phyloP scores from a whole-genome alignment of 768 basidiomycete species.

The Serpula lacrymans region DNA sequence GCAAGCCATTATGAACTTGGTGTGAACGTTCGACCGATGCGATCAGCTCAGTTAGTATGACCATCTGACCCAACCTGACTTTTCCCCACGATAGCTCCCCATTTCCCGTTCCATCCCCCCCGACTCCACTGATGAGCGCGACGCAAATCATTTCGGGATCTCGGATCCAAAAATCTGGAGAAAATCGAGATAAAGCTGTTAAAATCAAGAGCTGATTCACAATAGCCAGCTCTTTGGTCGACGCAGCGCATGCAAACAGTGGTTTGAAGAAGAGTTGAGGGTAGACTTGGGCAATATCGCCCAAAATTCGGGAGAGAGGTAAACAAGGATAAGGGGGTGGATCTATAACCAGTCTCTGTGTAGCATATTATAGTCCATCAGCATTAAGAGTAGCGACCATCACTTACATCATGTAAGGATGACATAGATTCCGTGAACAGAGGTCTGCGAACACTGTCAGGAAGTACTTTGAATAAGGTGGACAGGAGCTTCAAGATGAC shows the following conservation, averaged over 20 bases:
- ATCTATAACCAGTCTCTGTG: conserved; percentile 50
- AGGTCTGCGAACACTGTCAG: conserved; percentile 44
- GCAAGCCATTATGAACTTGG: no score
- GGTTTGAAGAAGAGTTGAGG: conserved; percentile 72
- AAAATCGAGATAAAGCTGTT: conserved; percentile 46
- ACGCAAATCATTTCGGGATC: conserved; percentile 75
- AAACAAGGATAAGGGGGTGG: conserved; percentile 48
- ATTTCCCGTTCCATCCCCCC: conserved; percentile 13
- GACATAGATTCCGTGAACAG: conserved; percentile 42
- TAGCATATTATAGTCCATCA: conserved; percentile 1
- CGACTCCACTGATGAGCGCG: conserved; percentile 54
- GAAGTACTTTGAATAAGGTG: conserved; percentile 40
- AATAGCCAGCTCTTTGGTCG: conserved; percentile 57
- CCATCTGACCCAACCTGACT: conserved; percentile 59
- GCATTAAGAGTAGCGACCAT: not conserved
- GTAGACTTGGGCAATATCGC: conserved; percentile 44
- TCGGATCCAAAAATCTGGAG: conserved; percentile 62
- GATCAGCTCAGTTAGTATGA: conserved; percentile 61
- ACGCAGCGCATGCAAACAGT: conserved; percentile 64
- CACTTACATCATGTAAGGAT: conserved; percentile 46
- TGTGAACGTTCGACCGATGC: conserved; percentile 47
- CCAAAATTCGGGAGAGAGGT: conserved; percentile 48
- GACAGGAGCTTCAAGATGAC: conserved; percentile 37
- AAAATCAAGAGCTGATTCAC: conserved; percentile 57
- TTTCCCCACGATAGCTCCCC: conserved; percentile 36